Evolutionary conservation across 768 basidiomycete species (phyloP).

Genomic region (Rickenella mellea): DNA sequence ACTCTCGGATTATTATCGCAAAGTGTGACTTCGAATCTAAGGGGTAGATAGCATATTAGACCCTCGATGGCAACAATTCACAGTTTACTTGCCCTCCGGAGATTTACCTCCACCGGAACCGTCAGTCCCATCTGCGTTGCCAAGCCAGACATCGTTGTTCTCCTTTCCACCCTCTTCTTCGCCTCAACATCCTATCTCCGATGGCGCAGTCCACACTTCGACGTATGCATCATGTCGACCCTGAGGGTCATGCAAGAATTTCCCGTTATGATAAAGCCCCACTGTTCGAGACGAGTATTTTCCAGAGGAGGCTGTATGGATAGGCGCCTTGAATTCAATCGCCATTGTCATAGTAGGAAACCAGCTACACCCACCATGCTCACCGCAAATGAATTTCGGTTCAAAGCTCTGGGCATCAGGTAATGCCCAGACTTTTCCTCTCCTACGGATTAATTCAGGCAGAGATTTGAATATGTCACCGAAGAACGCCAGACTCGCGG

Average conservation of each 20-base stretch:
- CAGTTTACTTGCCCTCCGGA: too few relatives aligned
- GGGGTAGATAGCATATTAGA: too few relatives aligned
- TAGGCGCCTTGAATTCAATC: constrained; percentile 54
- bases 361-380: constrained; percentile 40
- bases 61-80: too few relatives aligned
- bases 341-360: constrained; percentile 52
- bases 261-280: constrained; percentile 42
- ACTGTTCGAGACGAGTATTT: constrained; percentile 41
- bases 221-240: constrained; percentile 49
- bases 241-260: constrained; percentile 43
- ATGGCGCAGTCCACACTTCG: constrained; percentile 61
- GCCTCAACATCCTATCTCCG: too few relatives aligned
- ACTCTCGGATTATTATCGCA: too few relatives aligned
- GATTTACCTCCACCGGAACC: too few relatives aligned
- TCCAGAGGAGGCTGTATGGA: constrained; percentile 31
- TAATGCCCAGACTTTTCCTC: too few relatives aligned
- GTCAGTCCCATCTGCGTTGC: too few relatives aligned
- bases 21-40: too few relatives aligned
- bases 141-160: too few relatives aligned
- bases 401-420: background rate
- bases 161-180: too few relatives aligned
- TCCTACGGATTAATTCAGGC: constrained; percentile 36
- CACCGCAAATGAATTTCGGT: background rate
- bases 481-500: constrained; percentile 42
- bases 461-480: constrained; percentile 43